These are phyloP conservation scores for Coprinopsis marcescibilis DNA, from an alignment of 768 basidiomycete species.

Conservation along the genomic window DNA sequence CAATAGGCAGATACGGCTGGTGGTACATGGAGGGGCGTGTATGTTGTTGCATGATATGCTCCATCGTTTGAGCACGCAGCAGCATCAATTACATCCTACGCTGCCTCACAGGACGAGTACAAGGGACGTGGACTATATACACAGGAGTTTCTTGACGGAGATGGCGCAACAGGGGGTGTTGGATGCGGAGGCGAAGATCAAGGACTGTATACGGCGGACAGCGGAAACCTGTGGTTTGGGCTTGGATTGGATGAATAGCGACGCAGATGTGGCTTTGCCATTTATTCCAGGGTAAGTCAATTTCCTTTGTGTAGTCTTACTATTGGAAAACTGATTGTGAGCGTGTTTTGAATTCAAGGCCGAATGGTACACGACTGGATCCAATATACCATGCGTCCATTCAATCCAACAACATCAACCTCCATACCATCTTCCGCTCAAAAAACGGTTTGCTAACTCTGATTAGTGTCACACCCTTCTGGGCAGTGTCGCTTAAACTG, in stretches of 20 bases:
- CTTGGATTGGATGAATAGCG: slow-evolving; percentile 73
- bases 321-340: not conserved
- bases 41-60: slow-evolving; percentile 59
- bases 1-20: slow-evolving; percentile 45
- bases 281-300: slow-evolving; percentile 54
- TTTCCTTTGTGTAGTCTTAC: not conserved
- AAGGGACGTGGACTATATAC: slow-evolving; percentile 63
- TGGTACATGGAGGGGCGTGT: slow-evolving; percentile 69
- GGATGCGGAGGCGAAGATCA: slow-evolving; percentile 52
- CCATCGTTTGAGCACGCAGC: slow-evolving; percentile 25
- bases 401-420: slow-evolving; percentile 41
- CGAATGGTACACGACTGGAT: slow-evolving; percentile 37
- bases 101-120: slow-evolving; percentile 45
- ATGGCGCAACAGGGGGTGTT: slow-evolving; percentile 39
- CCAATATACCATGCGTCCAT: slow-evolving; percentile 55
- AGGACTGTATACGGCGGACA: slow-evolving; percentile 50
- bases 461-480: slow-evolving; percentile 62
- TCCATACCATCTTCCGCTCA: slow-evolving; percentile 54
- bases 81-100: slow-evolving; percentile 21
- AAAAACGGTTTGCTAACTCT: slow-evolving; percentile 44
- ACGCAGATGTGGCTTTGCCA: slow-evolving; percentile 67
- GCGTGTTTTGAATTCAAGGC: slow-evolving; percentile 15
- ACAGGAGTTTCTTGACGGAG: slow-evolving; percentile 54
- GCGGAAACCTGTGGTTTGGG: slow-evolving; percentile 46
- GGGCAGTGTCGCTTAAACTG: slow-evolving; percentile 69